Evolutionary conservation across 495 filamentous ascomycete species (phyloP).

Genomic region (Aspergillus saccharolyticus): DNA sequence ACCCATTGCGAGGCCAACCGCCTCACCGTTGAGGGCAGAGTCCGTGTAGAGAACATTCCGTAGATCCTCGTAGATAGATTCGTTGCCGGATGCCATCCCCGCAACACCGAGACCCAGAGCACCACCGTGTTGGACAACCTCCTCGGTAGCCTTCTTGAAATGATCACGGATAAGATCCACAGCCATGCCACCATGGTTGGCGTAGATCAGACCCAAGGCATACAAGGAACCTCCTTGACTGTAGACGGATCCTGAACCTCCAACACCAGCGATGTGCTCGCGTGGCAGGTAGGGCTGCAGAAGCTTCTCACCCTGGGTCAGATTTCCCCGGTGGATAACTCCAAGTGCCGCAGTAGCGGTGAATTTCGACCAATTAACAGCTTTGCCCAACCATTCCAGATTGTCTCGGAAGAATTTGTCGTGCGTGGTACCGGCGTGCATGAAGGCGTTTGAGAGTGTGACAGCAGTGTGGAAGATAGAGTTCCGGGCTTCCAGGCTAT

Average conservation of each 20-base stretch:
- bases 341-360: slow-evolving; percentile 95
- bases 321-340: slow-evolving; percentile 92
- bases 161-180: slow-evolving; percentile 81
- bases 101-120: slow-evolving; percentile 94
- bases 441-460: slow-evolving; percentile 96
- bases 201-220: slow-evolving; percentile 93
- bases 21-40: slow-evolving; percentile 94
- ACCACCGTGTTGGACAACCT: slow-evolving; percentile 95
- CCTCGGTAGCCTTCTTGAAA: slow-evolving; percentile 82
- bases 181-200: slow-evolving; percentile 93
- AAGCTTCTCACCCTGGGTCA: slow-evolving; percentile 87
- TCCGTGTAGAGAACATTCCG: slow-evolving; percentile 83
- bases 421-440: slow-evolving; percentile 98
- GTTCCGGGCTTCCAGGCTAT: slow-evolving; percentile 91
- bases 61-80: slow-evolving; percentile 86
- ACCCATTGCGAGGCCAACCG: slow-evolving; percentile 91
- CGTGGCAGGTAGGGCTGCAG: slow-evolving; percentile 91
- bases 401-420: slow-evolving; percentile 98
- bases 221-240: slow-evolving; percentile 96
- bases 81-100: slow-evolving; percentile 91
- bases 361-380: slow-evolving; percentile 99
- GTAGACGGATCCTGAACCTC: slow-evolving; percentile 75
- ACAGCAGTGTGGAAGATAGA: slow-evolving; percentile 98
- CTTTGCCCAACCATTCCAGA: slow-evolving; percentile 96
- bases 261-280: slow-evolving; percentile 53